These are phyloP conservation scores for Akanthomyces muscarius DNA, from an alignment of 2,329 filamentous ascomycete genomes.

Conservation along the genomic window DNA sequence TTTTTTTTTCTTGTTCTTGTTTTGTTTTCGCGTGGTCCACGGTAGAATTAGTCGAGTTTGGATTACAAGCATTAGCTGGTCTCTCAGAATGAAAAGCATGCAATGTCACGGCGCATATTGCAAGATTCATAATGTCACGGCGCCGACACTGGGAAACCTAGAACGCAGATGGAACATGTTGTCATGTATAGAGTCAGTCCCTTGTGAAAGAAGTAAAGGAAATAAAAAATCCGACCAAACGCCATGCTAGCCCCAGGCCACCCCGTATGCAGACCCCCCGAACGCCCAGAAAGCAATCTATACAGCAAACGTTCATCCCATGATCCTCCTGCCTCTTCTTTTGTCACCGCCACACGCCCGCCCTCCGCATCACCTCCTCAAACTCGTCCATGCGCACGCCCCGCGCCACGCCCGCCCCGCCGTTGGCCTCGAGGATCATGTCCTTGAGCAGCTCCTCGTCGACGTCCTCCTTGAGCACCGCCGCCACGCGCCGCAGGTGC, in stretches of 20 bases:
- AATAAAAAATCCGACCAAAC: not conserved
- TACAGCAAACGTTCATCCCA: not conserved
- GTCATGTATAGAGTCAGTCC: not conserved
- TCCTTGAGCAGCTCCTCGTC: constrained; percentile 79
- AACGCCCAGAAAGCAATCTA: not conserved
- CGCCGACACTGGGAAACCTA: not conserved
- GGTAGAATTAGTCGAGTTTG: not conserved
- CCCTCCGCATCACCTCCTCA: constrained; percentile 77
- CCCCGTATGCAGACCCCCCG: not conserved
- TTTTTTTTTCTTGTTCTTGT: not conserved
- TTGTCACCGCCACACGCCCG: constrained; percentile 72
- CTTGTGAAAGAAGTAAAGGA: too few relatives aligned
- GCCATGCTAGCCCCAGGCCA: not conserved
- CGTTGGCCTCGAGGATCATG: constrained; percentile 94
- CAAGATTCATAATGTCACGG: not conserved
- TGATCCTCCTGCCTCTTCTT: not conserved
- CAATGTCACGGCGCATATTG: not conserved
- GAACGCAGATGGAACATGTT: not conserved
- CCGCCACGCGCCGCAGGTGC: constrained; percentile 74
- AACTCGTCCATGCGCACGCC: constrained; percentile 79
- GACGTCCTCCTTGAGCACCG: constrained; percentile 77
- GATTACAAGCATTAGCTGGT: not conserved
- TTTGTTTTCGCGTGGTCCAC: not conserved
- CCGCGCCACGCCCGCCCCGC: constrained; percentile 64
- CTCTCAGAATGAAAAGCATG: constrained; percentile 10